phyloP scores from a whole-genome alignment of 139 green algal genomes.

The Zygnema circumcarinatum region DNA sequence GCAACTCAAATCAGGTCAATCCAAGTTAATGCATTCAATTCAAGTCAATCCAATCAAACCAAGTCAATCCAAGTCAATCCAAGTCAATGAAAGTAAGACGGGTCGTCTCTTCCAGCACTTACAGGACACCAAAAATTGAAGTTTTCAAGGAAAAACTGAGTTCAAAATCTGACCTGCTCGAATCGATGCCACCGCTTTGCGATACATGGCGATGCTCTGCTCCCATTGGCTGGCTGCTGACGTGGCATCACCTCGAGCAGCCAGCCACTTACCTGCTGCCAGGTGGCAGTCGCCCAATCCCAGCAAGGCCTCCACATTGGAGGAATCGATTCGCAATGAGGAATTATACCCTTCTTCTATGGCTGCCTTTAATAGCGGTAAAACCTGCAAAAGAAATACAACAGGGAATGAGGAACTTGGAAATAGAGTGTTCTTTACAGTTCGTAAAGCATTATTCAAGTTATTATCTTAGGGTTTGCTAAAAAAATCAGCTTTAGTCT shows the following conservation, averaged over 20 bases:
- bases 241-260: background rate
- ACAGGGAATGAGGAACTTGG: background rate
- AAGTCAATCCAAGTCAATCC: too few species aligned
- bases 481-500: background rate
- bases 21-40: background rate
- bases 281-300: constrained; percentile 24
- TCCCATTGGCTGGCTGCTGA: background rate
- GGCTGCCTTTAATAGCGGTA: constrained; percentile 68
- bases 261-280: constrained; percentile 7
- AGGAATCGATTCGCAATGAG: constrained; percentile 65
- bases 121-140: too few species aligned
- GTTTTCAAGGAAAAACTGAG: too few species aligned
- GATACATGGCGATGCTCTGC: background rate
- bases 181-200: background rate
- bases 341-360: constrained; percentile 71
- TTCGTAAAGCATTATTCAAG: background rate
- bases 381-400: constrained; percentile 1
- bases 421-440: background rate
- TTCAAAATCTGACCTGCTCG: background rate
- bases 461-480: background rate
- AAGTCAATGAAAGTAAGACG: background rate
- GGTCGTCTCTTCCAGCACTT: background rate
- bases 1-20: background rate
- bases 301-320: constrained; percentile 10
- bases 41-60: too few species aligned